Conservation (phyloP, 106 monocot species). For the Triglochin maritima region DNA sequence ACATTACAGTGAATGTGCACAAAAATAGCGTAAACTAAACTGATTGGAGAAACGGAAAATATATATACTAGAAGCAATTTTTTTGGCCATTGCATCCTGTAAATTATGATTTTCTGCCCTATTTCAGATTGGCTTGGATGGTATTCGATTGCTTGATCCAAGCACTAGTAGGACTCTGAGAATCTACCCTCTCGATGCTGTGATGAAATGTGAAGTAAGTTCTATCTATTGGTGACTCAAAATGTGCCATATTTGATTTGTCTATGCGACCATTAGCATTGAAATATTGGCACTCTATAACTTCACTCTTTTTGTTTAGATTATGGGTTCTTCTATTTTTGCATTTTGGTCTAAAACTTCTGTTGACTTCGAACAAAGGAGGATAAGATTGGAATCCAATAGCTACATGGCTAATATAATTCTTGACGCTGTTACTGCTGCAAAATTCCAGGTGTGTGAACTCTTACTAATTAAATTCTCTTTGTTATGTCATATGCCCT, state of each 20-base stretch:
- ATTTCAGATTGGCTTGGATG: constrained; percentile 90
- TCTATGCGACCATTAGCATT: background rate
- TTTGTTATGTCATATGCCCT: no score
- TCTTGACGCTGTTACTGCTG: constrained; percentile 88
- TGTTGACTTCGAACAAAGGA: constrained; percentile 78
- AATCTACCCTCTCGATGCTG: constrained; percentile 77
- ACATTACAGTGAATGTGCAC: no score
- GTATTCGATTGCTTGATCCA: constrained; percentile 93
- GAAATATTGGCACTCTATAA: background rate
- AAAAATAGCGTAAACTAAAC: no score
- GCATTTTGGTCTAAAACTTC: constrained; percentile 92
- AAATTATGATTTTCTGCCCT: background rate
- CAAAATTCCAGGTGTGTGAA: constrained; percentile 62
- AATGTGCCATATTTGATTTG: background rate
- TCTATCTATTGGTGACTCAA: background rate
- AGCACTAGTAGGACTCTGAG: constrained; percentile 66
- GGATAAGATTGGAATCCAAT: constrained; percentile 91
- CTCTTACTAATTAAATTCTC: no score
- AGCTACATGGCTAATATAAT: constrained; percentile 87
- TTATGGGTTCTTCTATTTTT: constrained; percentile 65
- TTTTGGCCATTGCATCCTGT: no score
- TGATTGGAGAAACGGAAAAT: no score
- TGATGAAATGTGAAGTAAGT: constrained; percentile 88
- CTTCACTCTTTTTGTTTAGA: constrained; percentile 18
- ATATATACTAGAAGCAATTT: no score